These are phyloP conservation scores for Pseudomonodictys pantanalensis DNA, from an alignment of 495 filamentous ascomycete species.

Conservation along the genomic window DNA sequence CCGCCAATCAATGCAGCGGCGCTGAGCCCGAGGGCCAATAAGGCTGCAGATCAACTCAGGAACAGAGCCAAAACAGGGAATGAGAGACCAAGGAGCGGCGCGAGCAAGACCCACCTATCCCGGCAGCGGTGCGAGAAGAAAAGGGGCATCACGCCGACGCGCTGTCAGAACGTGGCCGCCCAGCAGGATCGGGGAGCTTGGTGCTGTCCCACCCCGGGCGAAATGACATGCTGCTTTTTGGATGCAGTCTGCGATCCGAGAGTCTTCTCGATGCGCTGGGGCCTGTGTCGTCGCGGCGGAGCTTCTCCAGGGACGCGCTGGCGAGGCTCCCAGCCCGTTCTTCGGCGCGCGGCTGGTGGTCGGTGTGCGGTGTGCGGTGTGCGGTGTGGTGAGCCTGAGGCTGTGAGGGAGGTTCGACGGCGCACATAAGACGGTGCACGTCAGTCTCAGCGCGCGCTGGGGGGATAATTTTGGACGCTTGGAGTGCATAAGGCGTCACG, in stretches of 20 bases:
- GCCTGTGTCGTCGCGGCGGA: too few relatives aligned
- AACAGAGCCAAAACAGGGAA: constrained; percentile 19
- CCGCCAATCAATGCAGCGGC: neutral
- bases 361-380: neutral
- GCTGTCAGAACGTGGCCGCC: constrained; percentile 25
- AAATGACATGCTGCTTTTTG: neutral
- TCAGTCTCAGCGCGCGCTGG: constrained; percentile 1
- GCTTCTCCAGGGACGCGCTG: constrained; percentile 8
- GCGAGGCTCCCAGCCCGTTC: constrained; percentile 5
- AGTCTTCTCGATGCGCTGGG: too few relatives aligned
- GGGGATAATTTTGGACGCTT: constrained; percentile 2
- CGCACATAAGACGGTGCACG: constrained; percentile 19
- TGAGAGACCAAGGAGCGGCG: neutral
- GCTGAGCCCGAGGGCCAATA: constrained; percentile 6
- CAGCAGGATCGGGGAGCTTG: neutral
- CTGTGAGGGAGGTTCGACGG: neutral
- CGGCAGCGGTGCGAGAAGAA: constrained; percentile 1
- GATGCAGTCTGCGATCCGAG: too few relatives aligned
- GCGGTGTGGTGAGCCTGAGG: neutral
- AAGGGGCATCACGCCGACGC: constrained; percentile 7
- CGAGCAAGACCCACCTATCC: neutral
- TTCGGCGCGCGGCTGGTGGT: neutral
- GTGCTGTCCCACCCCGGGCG: neutral
- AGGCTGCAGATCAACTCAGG: constrained; percentile 20
- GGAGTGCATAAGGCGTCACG: constrained; percentile 18